Conservation (phyloP, 2,329 filamentous ascomycete genomes). For the Fonsecaea pedrosoi region DNA sequence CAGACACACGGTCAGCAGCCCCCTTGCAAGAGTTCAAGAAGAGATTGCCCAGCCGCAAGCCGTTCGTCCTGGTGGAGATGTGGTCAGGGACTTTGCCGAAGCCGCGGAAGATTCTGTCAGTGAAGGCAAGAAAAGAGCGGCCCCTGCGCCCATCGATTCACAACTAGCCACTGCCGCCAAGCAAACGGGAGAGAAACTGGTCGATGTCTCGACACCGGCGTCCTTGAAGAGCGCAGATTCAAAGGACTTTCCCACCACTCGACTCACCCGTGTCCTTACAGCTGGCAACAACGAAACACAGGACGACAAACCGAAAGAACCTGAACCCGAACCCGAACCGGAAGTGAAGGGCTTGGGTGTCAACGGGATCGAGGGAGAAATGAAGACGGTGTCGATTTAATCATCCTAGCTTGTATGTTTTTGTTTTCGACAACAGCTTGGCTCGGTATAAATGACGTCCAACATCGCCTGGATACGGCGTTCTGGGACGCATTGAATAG, state of each 20-base stretch:
- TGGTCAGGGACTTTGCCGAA: constrained; percentile 45
- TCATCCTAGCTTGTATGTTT: constrained; percentile 5
- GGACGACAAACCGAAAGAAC: constrained; percentile 45
- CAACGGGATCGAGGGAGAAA: constrained; percentile 50
- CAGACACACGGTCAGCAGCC: constrained; percentile 53
- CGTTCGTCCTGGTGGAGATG: constrained; percentile 44
- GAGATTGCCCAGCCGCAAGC: constrained; percentile 47
- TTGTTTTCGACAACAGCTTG: constrained; percentile 14
- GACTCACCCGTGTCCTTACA: constrained; percentile 31
- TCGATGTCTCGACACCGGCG: constrained; percentile 39
- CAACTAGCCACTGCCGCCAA: constrained; percentile 38
- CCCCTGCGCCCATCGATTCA: constrained; percentile 45
- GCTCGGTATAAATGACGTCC: constrained; percentile 13
- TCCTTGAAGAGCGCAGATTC: constrained; percentile 35
- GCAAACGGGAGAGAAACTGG: constrained; percentile 35
- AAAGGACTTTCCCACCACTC: constrained; percentile 36
- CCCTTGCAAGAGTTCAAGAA: constrained; percentile 56
- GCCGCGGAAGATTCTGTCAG: constrained; percentile 40
- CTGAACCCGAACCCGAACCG: constrained; percentile 34
- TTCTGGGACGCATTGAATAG: constrained; percentile 13
- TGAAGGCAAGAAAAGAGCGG: constrained; percentile 45
- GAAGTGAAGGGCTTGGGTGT: constrained; percentile 47
- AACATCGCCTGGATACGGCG: constrained; percentile 30
- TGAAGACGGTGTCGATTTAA: constrained; percentile 57
- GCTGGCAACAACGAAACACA: constrained; percentile 41